phyloP scores from a whole-genome alignment of 2,329 filamentous ascomycete species.

The Neoscytalidium dimidiatum region DNA sequence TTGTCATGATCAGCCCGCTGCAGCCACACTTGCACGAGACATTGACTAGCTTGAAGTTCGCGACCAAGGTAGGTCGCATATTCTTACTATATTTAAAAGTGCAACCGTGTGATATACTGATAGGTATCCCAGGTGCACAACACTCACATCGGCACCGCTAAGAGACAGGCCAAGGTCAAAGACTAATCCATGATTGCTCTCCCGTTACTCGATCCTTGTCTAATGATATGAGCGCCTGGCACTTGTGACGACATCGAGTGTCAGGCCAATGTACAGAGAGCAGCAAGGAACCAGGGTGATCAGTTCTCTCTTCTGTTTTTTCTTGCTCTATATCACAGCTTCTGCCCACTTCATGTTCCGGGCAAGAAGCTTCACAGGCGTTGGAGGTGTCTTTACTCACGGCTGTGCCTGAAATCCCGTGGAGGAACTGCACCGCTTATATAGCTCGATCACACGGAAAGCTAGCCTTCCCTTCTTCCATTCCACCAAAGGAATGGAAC shows the following conservation, averaged over 20 bases:
- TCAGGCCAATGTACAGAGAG: conserved; percentile 10
- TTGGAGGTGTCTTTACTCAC: not conserved
- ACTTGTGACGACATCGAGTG: conserved; percentile 3
- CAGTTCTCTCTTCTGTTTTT: not conserved
- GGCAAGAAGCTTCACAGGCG: not conserved
- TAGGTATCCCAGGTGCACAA: conserved; percentile 66
- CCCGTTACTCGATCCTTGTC: not conserved
- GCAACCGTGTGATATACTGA: not conserved
- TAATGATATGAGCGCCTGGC: not conserved
- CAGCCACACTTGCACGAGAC: conserved; percentile 91
- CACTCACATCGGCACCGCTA: conserved; percentile 89
- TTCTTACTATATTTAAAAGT: not conserved
- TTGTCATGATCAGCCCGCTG: conserved; percentile 94
- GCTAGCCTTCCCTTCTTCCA: not conserved
- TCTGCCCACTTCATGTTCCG: not conserved
- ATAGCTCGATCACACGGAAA: too few relatives aligned
- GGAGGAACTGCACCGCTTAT: too few relatives aligned
- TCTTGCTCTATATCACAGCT: conserved; percentile 12
- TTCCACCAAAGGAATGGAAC: not conserved
- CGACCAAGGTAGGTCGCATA: conserved; percentile 71
- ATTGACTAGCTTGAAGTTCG: conserved; percentile 91
- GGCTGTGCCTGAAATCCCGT: not conserved
- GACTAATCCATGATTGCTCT: conserved; percentile 27
- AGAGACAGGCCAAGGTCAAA: conserved; percentile 66
- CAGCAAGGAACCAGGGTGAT: not conserved